These are phyloP conservation scores for Macrophomina phaseolina DNA, from an alignment of 2,329 filamentous ascomycete species.

Conservation along the genomic window DNA sequence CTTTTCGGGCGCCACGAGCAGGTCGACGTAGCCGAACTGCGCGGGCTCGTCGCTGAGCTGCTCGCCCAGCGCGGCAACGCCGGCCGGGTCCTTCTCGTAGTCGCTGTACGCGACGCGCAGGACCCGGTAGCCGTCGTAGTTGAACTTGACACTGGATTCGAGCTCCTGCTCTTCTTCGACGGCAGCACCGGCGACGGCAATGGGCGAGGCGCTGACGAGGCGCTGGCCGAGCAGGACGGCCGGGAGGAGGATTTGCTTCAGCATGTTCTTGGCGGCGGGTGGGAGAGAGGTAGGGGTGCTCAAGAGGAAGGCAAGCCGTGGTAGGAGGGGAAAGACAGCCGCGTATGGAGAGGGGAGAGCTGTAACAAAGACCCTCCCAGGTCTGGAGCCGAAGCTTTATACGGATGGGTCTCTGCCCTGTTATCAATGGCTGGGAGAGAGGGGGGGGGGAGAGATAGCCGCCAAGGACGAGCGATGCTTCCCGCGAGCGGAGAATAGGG, in stretches of 20 bases:
- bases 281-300: not conserved
- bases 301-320: not conserved
- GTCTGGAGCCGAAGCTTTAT: not conserved
- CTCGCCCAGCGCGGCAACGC: conserved; percentile 39
- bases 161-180: not conserved
- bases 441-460: not conserved
- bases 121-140: conserved; percentile 46
- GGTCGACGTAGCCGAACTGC: conserved; percentile 40
- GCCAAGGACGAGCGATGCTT: conserved; percentile 8
- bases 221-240: not conserved
- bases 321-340: not conserved
- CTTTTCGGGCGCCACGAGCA: conserved; percentile 44
- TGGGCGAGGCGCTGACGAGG: conserved; percentile 5
- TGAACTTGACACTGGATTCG: conserved; percentile 29
- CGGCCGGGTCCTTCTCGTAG: conserved; percentile 35
- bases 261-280: not conserved
- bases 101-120: conserved; percentile 41
- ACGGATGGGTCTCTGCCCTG: not conserved
- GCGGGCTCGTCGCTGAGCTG: conserved; percentile 43
- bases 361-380: not conserved
- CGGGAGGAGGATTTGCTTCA: not conserved
- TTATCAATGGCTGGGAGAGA: not conserved
- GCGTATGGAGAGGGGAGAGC: not conserved
- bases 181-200: not conserved
- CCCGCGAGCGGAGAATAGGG: not conserved